Conservation (phyloP, 768 basidiomycete species). For the Boletus rubescentipes region DNA sequence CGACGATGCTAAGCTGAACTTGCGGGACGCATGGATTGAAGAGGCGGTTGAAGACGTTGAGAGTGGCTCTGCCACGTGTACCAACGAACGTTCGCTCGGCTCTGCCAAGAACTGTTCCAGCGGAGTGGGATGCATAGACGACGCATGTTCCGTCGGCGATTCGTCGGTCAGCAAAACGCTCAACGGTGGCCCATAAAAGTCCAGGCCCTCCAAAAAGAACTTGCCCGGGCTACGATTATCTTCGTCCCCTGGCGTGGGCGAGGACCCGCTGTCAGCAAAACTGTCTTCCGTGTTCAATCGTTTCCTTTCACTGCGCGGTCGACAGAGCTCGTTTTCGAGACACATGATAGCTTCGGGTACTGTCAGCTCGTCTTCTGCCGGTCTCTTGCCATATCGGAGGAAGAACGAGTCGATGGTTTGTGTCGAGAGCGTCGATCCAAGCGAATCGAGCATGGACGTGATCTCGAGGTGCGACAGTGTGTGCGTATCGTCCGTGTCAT, state of each 20-base stretch:
- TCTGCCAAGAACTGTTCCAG: constrained; percentile 41
- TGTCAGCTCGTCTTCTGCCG: constrained; percentile 68
- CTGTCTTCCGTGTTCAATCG: constrained; percentile 51
- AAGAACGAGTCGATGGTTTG: constrained; percentile 85
- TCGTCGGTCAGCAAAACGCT: constrained; percentile 31
- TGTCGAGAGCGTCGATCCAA: constrained; percentile 85
- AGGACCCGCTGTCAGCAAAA: constrained; percentile 45
- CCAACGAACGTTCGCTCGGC: constrained; percentile 45
- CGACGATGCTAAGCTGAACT: constrained; percentile 43
- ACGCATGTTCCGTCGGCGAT: constrained; percentile 23
- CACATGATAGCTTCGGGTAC: constrained; percentile 79
- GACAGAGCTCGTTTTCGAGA: constrained; percentile 80
- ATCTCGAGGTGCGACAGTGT: constrained; percentile 81
- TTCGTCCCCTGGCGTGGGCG: constrained; percentile 52
- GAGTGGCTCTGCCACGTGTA: constrained; percentile 31
- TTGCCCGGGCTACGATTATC: constrained; percentile 32
- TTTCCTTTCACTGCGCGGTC: constrained; percentile 71
- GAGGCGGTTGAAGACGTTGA: constrained; percentile 11
- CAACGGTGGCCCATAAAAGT: constrained; percentile 61
- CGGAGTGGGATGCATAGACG: constrained; percentile 2
- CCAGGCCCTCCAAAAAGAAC: constrained; percentile 50
- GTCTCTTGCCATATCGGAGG: constrained; percentile 61
- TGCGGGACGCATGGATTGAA: constrained; percentile 19
- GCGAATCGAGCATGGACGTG: constrained; percentile 93
- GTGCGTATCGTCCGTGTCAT: constrained; percentile 82